Conservation (phyloP, 2,329 filamentous ascomycete species). For the Beauveria sp. region DNA sequence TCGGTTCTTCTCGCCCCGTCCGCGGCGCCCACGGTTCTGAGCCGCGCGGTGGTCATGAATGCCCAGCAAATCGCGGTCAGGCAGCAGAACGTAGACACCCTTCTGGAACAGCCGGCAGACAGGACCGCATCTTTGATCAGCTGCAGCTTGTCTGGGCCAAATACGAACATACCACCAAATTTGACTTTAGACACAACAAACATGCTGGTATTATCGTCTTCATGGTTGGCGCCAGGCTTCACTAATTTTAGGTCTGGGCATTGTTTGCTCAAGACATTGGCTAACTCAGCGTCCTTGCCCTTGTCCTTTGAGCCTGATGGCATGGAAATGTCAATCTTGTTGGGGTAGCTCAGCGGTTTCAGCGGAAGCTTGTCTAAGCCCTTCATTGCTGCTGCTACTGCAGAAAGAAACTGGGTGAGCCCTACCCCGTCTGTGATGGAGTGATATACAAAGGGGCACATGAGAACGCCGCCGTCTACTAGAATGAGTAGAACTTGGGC, state of each 20-base stretch:
- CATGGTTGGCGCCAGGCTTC: constrained; percentile 27
- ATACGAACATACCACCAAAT: constrained; percentile 34
- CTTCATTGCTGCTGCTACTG: constrained; percentile 21
- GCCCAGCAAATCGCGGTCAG: constrained; percentile 34
- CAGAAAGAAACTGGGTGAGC: constrained; percentile 30
- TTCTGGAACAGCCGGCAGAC: constrained; percentile 3
- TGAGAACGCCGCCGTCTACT: constrained; percentile 30
- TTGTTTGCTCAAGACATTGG: constrained; percentile 18
- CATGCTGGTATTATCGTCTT: constrained; percentile 20
- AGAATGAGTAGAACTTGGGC: constrained; percentile 31
- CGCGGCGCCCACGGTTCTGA: background rate
- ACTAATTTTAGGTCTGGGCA: constrained; percentile 33
- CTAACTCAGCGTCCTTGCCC: background rate
- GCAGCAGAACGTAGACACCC: constrained; percentile 29
- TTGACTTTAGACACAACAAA: constrained; percentile 24
- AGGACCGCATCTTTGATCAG: constrained; percentile 21
- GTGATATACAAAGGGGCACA: constrained; percentile 35
- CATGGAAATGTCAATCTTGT: background rate
- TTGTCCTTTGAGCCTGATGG: background rate
- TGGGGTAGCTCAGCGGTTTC: constrained; percentile 17
- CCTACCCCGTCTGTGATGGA: constrained; percentile 34
- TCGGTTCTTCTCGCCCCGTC: constrained; percentile 5
- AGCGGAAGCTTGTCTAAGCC: background rate
- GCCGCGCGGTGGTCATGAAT: constrained; percentile 29
- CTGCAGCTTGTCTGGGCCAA: constrained; percentile 25